Conservation (phyloP, 1,284 basidiomycete genomes). For the Ustilago trichophora region DNA sequence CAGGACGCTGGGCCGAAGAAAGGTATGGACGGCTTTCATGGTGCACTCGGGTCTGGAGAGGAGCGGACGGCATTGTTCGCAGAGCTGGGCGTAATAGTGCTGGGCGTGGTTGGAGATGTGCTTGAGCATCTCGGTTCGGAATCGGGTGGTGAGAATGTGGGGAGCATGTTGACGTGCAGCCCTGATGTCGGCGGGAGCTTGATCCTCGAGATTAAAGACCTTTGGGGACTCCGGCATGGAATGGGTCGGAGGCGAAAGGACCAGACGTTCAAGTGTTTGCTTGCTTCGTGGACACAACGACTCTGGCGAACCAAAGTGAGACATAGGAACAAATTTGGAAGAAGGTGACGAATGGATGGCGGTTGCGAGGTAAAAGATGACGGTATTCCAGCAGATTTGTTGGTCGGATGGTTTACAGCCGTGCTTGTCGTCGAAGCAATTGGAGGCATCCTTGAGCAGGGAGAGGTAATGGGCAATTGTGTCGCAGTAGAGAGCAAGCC, state of each 20-base stretch:
- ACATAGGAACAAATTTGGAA: not conserved
- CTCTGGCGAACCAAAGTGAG: not conserved
- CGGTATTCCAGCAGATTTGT: not conserved
- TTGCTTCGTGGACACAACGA: not conserved
- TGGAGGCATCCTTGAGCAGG: not conserved
- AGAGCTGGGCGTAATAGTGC: no score
- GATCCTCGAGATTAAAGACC: no score
- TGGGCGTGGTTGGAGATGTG: not conserved
- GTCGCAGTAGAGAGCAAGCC: not conserved
- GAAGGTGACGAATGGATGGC: not conserved
- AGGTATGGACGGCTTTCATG: not conserved
- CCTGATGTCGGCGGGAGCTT: not conserved
- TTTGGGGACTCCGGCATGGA: no score
- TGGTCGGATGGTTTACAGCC: not conserved
- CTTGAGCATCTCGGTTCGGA: no score
- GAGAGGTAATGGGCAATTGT: not conserved
- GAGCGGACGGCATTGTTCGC: no score
- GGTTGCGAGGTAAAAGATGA: not conserved
- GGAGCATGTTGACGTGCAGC: not conserved
- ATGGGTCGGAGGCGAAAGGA: not conserved
- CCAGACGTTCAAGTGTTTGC: no score
- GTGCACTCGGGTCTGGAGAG: not conserved
- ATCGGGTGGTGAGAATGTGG: no score
- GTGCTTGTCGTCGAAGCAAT: not conserved
- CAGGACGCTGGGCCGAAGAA: no score